phyloP scores from a whole-genome alignment of 2,329 filamentous ascomycete species.

The Zymoseptoria tritici region DNA sequence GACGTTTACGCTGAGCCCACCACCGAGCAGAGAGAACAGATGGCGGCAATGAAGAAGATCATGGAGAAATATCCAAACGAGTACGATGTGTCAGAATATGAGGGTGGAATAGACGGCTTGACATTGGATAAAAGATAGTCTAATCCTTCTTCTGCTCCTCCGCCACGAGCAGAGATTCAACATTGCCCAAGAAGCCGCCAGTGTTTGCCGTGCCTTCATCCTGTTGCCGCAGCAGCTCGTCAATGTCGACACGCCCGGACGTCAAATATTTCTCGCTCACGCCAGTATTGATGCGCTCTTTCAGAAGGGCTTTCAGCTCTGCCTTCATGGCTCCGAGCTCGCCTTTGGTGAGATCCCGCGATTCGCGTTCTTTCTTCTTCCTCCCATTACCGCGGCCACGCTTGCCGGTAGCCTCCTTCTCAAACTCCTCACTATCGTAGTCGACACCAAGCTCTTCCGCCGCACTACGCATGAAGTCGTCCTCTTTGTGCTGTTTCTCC shows the following conservation, averaged over 20 bases:
- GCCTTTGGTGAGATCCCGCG: constrained; percentile 59
- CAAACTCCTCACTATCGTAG: constrained; percentile 83
- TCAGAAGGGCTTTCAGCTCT: constrained; percentile 64
- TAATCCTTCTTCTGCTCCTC: constrained; percentile 5
- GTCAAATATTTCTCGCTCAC: constrained; percentile 84
- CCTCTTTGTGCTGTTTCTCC: constrained; percentile 75
- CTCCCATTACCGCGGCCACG: constrained; percentile 59
- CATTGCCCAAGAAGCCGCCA: constrained; percentile 57
- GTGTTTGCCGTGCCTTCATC: constrained; percentile 47
- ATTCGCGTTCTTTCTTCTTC: constrained; percentile 67
- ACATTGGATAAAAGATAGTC: constrained; percentile 19
- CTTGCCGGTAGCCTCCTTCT: constrained; percentile 52
- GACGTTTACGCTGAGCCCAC: constrained; percentile 87
- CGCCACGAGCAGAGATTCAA: constrained; percentile 40
- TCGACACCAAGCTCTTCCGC: constrained; percentile 92
- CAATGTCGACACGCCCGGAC: constrained; percentile 74
- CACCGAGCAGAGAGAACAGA: constrained; percentile 68
- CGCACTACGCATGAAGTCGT: constrained; percentile 73
- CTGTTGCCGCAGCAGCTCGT: constrained; percentile 50
- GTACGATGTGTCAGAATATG: constrained; percentile 73
- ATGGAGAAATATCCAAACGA: constrained; percentile 82
- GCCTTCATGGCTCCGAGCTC: constrained; percentile 64
- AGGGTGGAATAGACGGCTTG: constrained; percentile 63
- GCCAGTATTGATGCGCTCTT: constrained; percentile 71
- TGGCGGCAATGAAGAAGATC: constrained; percentile 65